A percentile compares a stretch with the other conserved stretches of the same genome.
phyloP scores from a whole-genome alignment of 306 rosid genomes.

The Citrullus colocynthis region DNA sequence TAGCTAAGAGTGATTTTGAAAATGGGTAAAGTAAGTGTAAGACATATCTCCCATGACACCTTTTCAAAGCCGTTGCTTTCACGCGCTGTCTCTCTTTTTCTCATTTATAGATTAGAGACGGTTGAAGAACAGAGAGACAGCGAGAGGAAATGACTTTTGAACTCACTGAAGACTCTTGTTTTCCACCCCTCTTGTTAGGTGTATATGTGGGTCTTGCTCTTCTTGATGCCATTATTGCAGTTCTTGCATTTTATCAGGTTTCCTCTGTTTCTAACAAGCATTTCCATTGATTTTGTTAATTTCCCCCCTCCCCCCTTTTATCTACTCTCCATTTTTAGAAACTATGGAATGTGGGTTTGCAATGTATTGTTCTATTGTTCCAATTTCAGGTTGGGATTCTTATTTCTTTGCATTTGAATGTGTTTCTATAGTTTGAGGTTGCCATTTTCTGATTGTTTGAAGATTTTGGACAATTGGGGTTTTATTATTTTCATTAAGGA shows the following conservation, averaged over 20 bases:
- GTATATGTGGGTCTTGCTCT: conserved; percentile 59
- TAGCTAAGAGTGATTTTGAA: too few species aligned
- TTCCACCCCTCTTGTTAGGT: conserved; percentile 37
- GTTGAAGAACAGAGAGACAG: conserved; percentile 5
- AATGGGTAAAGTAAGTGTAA: not conserved
- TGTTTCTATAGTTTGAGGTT: not conserved
- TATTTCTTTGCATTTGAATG: not conserved
- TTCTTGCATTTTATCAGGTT: conserved; percentile 72
- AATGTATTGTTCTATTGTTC: not conserved
- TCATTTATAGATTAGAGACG: conserved; percentile 1
- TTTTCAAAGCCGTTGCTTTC: conserved; percentile 16
- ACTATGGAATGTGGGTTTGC: conserved; percentile 3
- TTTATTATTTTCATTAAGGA: not conserved
- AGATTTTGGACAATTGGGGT: not conserved
- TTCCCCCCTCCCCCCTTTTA: not conserved
- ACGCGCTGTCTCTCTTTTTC: not conserved
- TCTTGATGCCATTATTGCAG: conserved; percentile 44
- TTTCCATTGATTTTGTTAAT: not conserved
- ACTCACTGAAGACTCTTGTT: conserved; percentile 44
- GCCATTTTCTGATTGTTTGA: conserved; percentile 1
- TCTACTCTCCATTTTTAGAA: not conserved
- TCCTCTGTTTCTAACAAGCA: conserved; percentile 14
- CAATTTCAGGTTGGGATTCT: not conserved
- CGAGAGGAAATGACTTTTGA: conserved; percentile 29
- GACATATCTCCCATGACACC: conserved; percentile 25